Evolutionary conservation across 192 early-diverging fungal species (phyloP), one percentile per base, ranked within the genome.

Genomic region (Umbelopsis sp.): DNA sequence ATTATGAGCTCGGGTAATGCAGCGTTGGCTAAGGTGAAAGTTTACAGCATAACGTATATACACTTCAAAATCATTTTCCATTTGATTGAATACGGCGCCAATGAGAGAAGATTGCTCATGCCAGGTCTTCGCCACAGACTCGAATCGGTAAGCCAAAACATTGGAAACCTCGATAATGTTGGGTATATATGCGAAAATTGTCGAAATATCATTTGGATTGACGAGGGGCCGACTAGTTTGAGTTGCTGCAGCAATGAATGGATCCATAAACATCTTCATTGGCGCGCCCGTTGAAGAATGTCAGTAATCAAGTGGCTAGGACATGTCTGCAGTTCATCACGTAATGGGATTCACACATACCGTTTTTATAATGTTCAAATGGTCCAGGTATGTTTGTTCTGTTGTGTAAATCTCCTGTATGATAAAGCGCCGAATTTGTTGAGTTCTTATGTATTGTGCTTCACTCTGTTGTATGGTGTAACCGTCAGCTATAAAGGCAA

Each of bases 361-460:
- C 71, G 82, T 76, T 75, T 86, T 77, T 22, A 82, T 71, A n/a
- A 73, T 81, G 32, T 62, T 72, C 74, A 86, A 65, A 69, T 83
- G 83, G 44, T 81, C 79, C 29, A 86, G 59, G 26, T 86, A 86
- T 51, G 83, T 83, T 3, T 72, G 43, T 68, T 86, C 84, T 4
- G 84, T 86, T 12, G 84, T 80, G 31, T 82, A 73, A 41, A 86
- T 78, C 77, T 86, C 84, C 20, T 82, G 77, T 14, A 81, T 75
- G 45, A 86, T 80, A 56, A 77, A 86, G 20, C 69, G 71, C 38
- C 56, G 56, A 32, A 62, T 62, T 62, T 62, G 56, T 32, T 62
- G 29, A 32, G 24, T 62, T 34, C 56, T 22, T 7, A 62, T 34
- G 4, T 31, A 31, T 34, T 62, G 56, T 8, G 29, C 56, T 32